Evolutionary conservation across 352 stramenopile genomes (phyloP), one percentile per base, ranked within the genome.

Genomic region (Pythium folliculosum): DNA sequence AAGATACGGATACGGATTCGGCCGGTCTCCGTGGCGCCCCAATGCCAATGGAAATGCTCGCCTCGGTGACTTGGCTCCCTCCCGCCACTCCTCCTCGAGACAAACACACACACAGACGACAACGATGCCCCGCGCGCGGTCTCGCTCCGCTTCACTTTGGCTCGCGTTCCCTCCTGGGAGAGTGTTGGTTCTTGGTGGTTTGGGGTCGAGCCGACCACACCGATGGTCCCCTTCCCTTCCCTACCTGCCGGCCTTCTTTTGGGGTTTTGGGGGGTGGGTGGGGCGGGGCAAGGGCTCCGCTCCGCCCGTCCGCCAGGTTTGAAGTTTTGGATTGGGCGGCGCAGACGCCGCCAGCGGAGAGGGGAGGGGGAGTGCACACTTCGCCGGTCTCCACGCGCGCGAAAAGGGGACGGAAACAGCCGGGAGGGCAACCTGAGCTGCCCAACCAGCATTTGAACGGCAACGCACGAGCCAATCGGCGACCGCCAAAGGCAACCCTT

Each of bases 111-210:
- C 40, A 69, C 61, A 66, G 61, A 60, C 61, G 61, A 68, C 61
- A 61, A 55, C 45, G 56, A 50, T 37, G 40, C 44, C 45, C 27
- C 21, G 47, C 56, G 65, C 53, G 52, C 40, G 52, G 40, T 47
- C 40, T 62, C 43, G 45, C 63, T 56, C 27, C 52, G 55, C 53
- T 62, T 55, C 63, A 70, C 57, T 58, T 70, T 70, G 55, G 63
- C 63, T 70, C 63, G 63, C 55, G 50, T 57, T 65, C 55, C 51
- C 63, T 64, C 61, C 61, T 2, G 49, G 50, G 65, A 72, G 65
- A 72, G 65, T 72, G 65, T 67, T 63, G 58, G 65, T 71, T 61
- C 61, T 65, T 56, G 58, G 65, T 72, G 65, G 65, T 72, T 72
- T 60, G 65, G 59, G 65, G 57, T 72, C 43, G 37, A 57, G 37